phyloP scores from a whole-genome alignment of 768 basidiomycete genomes.

The Lanmaoa pseudosensibilis region DNA sequence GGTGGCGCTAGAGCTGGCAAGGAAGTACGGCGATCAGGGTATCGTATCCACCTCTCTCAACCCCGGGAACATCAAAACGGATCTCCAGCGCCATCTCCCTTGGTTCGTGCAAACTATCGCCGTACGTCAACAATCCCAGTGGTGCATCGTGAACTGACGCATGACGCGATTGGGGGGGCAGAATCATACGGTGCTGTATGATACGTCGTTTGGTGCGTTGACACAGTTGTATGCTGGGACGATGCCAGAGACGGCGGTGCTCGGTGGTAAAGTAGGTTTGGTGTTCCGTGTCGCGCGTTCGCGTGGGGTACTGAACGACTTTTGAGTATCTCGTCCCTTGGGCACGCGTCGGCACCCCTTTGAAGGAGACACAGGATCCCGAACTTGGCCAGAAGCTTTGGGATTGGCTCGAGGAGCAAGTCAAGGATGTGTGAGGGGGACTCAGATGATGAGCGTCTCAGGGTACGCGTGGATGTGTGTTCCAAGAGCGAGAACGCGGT shows the following conservation, averaged over 20 bases:
- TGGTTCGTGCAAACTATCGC: conserved; percentile 1
- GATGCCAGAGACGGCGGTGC: conserved; percentile 36
- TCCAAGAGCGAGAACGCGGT: background rate
- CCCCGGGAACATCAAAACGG: conserved; percentile 42
- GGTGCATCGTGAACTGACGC: background rate
- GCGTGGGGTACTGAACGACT: background rate
- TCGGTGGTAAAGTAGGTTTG: conserved; percentile 43
- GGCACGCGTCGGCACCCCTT: conserved; percentile 36
- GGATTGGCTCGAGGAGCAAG: conserved; percentile 50
- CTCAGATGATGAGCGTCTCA: background rate
- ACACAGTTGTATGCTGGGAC: conserved; percentile 47
- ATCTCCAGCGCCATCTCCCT: conserved; percentile 29
- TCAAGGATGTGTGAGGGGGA: conserved; percentile 20
- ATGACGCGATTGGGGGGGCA: conserved; percentile 7
- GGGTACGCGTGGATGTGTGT: background rate
- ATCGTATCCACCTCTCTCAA: conserved; percentile 48
- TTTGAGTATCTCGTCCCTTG: conserved; percentile 47
- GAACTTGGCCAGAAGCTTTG: conserved; percentile 39
- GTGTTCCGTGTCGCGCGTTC: background rate
- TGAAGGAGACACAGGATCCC: conserved; percentile 33
- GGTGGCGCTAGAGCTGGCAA: conserved; percentile 44
- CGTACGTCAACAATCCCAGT: conserved; percentile 11
- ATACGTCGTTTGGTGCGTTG: conserved; percentile 38
- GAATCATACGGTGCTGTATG: conserved; percentile 27
- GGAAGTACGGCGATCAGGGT: conserved; percentile 46